Percentiles rank a stretch among this genome's conserved stretches.
These are phyloP conservation scores for Lignosus rhinocerotis DNA, from an alignment of 1,284 basidiomycete species.

Conservation along the genomic window DNA sequence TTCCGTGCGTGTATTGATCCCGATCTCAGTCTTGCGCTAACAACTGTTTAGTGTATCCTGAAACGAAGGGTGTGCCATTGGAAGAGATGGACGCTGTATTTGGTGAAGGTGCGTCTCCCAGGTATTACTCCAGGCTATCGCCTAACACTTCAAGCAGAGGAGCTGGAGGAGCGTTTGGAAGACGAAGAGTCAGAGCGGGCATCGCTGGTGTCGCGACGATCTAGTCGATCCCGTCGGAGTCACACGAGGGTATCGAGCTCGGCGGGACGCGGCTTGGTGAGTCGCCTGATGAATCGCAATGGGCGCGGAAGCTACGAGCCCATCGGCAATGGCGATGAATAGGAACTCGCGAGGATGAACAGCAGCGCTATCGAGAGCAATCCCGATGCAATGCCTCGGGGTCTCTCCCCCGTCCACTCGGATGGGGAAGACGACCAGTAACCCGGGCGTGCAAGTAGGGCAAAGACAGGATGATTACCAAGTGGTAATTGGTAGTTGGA, in stretches of 20 bases:
- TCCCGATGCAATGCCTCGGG: constrained; percentile 21
- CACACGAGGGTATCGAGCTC: constrained; percentile 24
- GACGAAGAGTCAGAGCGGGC: constrained; percentile 69
- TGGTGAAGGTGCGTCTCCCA: constrained; percentile 60
- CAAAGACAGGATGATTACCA: constrained; percentile 26
- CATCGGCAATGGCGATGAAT: constrained; percentile 55
- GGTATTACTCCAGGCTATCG: not conserved
- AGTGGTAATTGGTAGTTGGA: constrained; percentile 24
- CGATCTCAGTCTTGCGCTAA: constrained; percentile 12
- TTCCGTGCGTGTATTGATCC: constrained; percentile 52
- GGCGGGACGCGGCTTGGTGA: constrained; percentile 45
- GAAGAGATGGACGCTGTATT: constrained; percentile 86
- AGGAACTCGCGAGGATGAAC: constrained; percentile 70
- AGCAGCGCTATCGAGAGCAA: constrained; percentile 31
- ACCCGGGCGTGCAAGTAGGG: constrained; percentile 14
- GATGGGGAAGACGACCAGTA: constrained; percentile 19
- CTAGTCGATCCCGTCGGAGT: constrained; percentile 39
- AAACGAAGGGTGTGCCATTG: constrained; percentile 77
- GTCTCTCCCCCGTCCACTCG: constrained; percentile 16
- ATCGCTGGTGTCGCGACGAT: constrained; percentile 49
- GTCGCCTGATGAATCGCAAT: constrained; percentile 51
- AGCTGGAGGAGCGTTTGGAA: constrained; percentile 64
- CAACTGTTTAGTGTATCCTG: constrained; percentile 70
- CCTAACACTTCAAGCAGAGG: constrained; percentile 39
- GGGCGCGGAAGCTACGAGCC: constrained; percentile 52